Conservation (phyloP, 108 stramenopile species). For the Cyclotella kingstonii region DNA sequence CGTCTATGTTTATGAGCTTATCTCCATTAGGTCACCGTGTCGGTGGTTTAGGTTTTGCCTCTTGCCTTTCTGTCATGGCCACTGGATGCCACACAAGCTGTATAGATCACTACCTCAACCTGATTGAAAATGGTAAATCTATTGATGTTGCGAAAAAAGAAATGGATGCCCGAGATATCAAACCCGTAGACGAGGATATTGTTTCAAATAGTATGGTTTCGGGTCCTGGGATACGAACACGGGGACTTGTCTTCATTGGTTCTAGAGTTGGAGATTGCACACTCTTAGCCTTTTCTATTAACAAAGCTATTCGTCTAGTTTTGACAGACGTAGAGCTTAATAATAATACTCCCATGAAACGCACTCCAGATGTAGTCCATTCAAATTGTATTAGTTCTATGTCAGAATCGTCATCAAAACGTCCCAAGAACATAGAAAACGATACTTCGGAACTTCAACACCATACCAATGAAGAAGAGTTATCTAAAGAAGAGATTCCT, state of each 20-base stretch:
- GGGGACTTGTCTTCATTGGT: slow-evolving; percentile 73
- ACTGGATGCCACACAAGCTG: slow-evolving; percentile 18
- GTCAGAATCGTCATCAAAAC: slow-evolving; percentile 20
- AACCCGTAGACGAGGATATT: slow-evolving; percentile 21
- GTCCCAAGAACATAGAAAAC: slow-evolving; percentile 11
- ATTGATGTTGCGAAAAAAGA: slow-evolving; percentile 1
- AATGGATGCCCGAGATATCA: not conserved
- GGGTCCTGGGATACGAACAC: slow-evolving; percentile 22
- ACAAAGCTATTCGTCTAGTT: slow-evolving; percentile 31
- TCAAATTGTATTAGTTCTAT: slow-evolving; percentile 17
- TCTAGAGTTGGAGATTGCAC: slow-evolving; percentile 84
- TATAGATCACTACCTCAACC: slow-evolving; percentile 22
- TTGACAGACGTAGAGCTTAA: slow-evolving; percentile 16
- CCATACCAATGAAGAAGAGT: slow-evolving; percentile 9
- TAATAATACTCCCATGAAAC: slow-evolving; percentile 16
- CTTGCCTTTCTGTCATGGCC: slow-evolving; percentile 48
- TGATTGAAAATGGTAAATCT: not conserved
- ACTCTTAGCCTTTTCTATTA: slow-evolving; percentile 70
- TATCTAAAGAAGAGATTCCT: slow-evolving; percentile 34
- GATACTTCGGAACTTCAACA: slow-evolving; percentile 8
- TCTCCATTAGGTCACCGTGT: slow-evolving; percentile 61
- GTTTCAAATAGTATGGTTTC: not conserved
- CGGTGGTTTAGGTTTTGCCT: slow-evolving; percentile 66
- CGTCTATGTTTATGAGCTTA: slow-evolving; percentile 47
- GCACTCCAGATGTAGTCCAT: slow-evolving; percentile 15